Base-by-base conservation (phyloP, 768 basidiomycete genomes). In the Lactarius psammicola region DNA sequence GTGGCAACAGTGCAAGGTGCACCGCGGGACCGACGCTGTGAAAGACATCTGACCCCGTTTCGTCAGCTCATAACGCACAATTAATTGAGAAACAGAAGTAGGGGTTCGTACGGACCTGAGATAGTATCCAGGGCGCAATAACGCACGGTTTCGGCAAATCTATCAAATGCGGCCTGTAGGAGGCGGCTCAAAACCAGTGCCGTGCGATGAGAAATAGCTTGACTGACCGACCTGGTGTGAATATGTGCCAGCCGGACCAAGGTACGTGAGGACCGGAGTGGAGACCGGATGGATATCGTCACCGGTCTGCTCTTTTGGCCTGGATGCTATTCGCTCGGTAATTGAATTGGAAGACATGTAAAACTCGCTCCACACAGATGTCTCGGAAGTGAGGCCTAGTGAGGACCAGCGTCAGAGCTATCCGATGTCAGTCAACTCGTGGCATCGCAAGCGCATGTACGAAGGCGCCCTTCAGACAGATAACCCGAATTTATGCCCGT, bases 211-310 rank as follows among this genome's bases (percentile, higher is more conserved):
- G 46, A 58, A 58, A 56, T 3, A 20, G 7, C 36, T 38, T 17
- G 44, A 42, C 53, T 54, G 18, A 69, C 71, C 55, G 51, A 82
- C 84, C 77, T 86, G 87, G 68, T 90, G 88, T 31, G 88, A 82
- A 73, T 89, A 89, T 40, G 89, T 90, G 34, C 89, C 89, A 54
- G 80, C 76, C 33, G 89, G 89, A 9, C 89, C 89, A 49, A 90
- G 77, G 72, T 85, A 83, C 58, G 84, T 83, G 26, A 90, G 60
- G 64, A 70, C 66, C 15, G 69, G 58, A 55, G 84, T 83, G 26
- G 90, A 60, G 64, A 70, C 66, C 15, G 69, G 58, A 55, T 17
- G 33, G n/a, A 31, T 34, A 33, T n/a, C n/a, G 38, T 56, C 49
- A 60, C n/a, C n/a, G 0, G 33, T 53, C 28, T 20, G 30, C 6